Evolutionary conservation across 495 filamentous ascomycete genomes (phyloP).

Genomic region (Hyaloscypha hepaticicola): DNA sequence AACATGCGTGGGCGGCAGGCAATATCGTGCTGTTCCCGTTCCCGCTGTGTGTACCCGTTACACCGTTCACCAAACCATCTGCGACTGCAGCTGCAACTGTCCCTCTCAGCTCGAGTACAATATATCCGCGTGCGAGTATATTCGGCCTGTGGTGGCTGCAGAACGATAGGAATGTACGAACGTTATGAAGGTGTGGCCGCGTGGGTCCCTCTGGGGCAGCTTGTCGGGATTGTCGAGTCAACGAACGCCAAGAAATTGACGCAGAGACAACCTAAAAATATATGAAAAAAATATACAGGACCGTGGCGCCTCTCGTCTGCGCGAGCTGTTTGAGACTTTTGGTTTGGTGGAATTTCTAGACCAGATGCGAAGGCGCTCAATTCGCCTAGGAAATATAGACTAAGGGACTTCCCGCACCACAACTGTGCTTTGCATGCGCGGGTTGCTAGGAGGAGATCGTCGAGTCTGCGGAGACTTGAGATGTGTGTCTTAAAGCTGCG

Average conservation of each 20-base stretch:
- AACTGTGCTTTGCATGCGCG: conserved; percentile 5
- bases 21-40: conserved; percentile 33
- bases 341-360: neutral
- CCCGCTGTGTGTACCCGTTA: conserved; percentile 32
- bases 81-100: conserved; percentile 28
- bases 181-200: conserved; percentile 13
- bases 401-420: conserved; percentile 18
- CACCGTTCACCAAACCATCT: conserved; percentile 32
- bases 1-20: conserved; percentile 29
- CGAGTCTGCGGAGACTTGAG: conserved; percentile 4
- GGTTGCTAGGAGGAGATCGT: neutral
- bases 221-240: conserved; percentile 14
- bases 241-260: neutral
- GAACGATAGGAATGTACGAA: conserved; percentile 17
- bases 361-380: conserved; percentile 6
- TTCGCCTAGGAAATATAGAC: conserved; percentile 6
- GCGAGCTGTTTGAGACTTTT: neutral
- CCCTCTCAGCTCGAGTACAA: conserved; percentile 27
- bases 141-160: neutral
- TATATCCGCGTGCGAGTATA: conserved; percentile 16
- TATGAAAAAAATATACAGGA: neutral
- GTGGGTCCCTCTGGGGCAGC: neutral
- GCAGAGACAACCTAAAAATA: conserved; percentile 16
- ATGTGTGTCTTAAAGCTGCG: conserved; percentile 3
- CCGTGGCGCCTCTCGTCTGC: neutral